Percentiles rank a stretch among this genome's conserved stretches.
phyloP scores from a whole-genome alignment of 495 filamentous ascomycete species.

The Aspergillus sparsus region DNA sequence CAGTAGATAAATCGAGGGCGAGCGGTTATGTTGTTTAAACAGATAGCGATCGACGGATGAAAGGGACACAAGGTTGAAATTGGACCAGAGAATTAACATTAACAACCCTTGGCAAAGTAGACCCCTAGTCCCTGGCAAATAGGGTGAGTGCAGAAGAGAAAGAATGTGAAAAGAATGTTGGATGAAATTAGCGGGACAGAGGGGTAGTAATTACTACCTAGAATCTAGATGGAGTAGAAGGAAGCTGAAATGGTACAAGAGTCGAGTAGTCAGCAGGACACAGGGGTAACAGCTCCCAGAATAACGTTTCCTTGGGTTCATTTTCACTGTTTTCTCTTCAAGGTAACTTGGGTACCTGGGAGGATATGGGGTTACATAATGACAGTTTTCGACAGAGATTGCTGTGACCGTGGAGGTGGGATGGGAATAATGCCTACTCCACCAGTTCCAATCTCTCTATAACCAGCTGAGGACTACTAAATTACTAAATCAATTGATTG shows the following conservation, averaged over 20 bases:
- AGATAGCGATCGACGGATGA: no score
- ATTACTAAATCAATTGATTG: no score
- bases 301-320: not conserved
- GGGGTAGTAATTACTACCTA: not conserved
- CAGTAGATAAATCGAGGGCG: no score
- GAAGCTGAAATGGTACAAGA: not conserved
- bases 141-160: not conserved
- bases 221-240: not conserved
- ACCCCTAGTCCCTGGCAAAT: no score
- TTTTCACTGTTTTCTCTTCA: not conserved
- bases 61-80: no score
- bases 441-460: not conserved
- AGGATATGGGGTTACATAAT: not conserved
- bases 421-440: not conserved
- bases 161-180: not conserved
- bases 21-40: no score
- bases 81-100: no score
- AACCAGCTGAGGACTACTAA: no score
- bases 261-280: constrained; percentile 5
- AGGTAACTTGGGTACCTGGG: not conserved
- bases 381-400: not conserved
- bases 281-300: not conserved
- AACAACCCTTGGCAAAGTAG: no score
- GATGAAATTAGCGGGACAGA: not conserved
- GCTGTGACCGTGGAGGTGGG: not conserved